Evolutionary conservation across 805 yeast species (phyloP).

Genomic region (Yarrowia porcina): DNA sequence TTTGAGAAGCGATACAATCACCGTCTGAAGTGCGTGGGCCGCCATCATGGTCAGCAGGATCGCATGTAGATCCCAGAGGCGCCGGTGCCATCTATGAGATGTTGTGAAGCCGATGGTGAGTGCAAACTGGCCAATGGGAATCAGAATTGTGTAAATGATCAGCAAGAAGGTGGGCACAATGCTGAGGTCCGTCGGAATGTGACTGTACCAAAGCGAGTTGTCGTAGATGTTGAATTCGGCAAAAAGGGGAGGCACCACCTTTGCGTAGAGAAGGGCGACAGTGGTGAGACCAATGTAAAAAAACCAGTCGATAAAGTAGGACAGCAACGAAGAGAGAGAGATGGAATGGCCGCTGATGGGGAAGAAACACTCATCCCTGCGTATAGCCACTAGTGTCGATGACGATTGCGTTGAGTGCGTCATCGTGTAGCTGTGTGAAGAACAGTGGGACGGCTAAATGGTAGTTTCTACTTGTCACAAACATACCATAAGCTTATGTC

Average conservation of each 20-base stretch:
- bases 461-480: neutral
- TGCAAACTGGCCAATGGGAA: neutral
- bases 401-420: neutral
- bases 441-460: neutral
- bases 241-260: neutral
- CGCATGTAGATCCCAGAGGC: conserved; percentile 6
- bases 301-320: neutral
- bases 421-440: neutral
- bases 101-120: neutral
- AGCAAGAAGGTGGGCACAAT: neutral
- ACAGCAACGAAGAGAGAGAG: neutral
- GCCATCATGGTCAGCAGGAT: conserved; percentile 9
- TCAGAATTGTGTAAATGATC: neutral
- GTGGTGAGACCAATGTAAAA: neutral
- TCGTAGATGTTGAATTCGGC: neutral
- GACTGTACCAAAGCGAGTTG: neutral
- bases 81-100: neutral
- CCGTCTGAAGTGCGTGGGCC: neutral
- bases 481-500: neutral
- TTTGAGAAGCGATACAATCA: neutral
- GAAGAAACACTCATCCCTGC: conserved; percentile 10
- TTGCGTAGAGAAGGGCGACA: neutral
- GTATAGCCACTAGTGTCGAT: conserved; percentile 4
- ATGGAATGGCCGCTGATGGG: neutral
- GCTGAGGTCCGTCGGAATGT: neutral